Base-by-base conservation (phyloP, 352 stramenopile genomes). In the Blastocystis sp. region DNA sequence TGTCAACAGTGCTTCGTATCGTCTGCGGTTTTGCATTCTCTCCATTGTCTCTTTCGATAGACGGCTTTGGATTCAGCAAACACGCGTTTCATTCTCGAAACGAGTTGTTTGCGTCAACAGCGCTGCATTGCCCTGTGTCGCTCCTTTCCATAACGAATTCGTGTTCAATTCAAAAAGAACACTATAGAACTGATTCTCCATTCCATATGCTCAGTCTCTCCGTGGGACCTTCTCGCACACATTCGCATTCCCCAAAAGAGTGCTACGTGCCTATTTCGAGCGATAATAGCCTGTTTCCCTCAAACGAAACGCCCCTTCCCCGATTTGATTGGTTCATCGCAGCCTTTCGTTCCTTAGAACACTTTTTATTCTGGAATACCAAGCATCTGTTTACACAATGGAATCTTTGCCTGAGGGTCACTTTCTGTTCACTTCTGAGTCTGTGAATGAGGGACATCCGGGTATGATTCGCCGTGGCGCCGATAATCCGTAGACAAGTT, bases 401-500 rank as follows among this genome's bases (percentile, higher is more conserved):
- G 78, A 88, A 88, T 79, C 64, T 76, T 88, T 88, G 67, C 64
- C 78, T 89, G 56, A 66, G 56, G 84, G 92, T 79, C 91, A 92
- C 62, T 98, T 98, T 91, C 92, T 98, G 89, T 98, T 98, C 91
- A 98, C 95, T 76, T 98, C 96, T 78, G 95, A 99, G 91, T 98
- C 95, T 38, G 97, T 99, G 89, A 99, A 99, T 91, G 97, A 99
- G 91, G 96, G 96, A 89, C 97, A 99, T 92, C 97, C 97, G 70
- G 95, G 96, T 94, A 96, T 94, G 94, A 90, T 80, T 81, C 28
- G 41, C 84, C 14, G 48, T 89, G 56, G 61, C 43, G 52, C 23
- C n/a, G 23, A 17, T 89, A 28, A 89, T 59, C 65, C 59, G 61
- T 86, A 91, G 93, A 97, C 92, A 97, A 97, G 90, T 95, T 99